phyloP scores from a whole-genome alignment of 2,329 filamentous ascomycete species.

The Aureobasidium sp. region DNA sequence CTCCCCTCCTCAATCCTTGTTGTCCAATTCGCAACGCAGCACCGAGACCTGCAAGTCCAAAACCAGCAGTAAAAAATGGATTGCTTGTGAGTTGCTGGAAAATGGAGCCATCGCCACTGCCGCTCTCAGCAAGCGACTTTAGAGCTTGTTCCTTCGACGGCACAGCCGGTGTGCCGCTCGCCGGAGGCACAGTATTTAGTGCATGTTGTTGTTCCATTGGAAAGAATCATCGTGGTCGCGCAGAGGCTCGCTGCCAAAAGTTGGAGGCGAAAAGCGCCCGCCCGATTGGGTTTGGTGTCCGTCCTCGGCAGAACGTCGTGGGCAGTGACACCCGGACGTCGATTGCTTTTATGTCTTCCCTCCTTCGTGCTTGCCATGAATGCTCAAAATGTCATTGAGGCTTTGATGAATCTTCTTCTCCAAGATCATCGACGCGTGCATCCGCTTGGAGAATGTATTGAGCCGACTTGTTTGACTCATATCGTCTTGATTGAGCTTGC shows the following conservation, averaged over 20 bases:
- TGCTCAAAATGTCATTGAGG: neutral
- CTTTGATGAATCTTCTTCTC: neutral
- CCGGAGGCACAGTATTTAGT: constrained; percentile 16
- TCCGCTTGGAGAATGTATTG: too few relatives aligned
- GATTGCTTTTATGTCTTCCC: neutral
- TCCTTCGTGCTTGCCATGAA: neutral
- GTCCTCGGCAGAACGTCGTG: neutral
- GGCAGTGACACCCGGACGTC: neutral
- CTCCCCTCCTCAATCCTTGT: constrained; percentile 61
- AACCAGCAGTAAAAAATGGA: constrained; percentile 52
- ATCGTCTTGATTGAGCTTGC: too few relatives aligned
- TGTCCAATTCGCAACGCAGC: constrained; percentile 74
- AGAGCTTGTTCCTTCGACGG: constrained; percentile 24
- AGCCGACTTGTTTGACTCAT: too few relatives aligned
- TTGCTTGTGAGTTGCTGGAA: constrained; percentile 39
- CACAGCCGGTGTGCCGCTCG: constrained; percentile 11
- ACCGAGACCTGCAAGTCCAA: constrained; percentile 84
- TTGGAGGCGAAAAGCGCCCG: neutral
- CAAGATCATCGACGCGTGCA: too few relatives aligned
- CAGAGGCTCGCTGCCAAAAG: neutral
- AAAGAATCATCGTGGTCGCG: neutral
- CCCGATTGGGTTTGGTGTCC: neutral
- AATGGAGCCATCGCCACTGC: constrained; percentile 29
- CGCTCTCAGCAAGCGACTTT: constrained; percentile 27
- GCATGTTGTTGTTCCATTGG: constrained; percentile 30